Evolutionary conservation across 768 basidiomycete species (phyloP), one percentile per base, ranked within the genome.

Genomic region (Paxillus rubicundulus): DNA sequence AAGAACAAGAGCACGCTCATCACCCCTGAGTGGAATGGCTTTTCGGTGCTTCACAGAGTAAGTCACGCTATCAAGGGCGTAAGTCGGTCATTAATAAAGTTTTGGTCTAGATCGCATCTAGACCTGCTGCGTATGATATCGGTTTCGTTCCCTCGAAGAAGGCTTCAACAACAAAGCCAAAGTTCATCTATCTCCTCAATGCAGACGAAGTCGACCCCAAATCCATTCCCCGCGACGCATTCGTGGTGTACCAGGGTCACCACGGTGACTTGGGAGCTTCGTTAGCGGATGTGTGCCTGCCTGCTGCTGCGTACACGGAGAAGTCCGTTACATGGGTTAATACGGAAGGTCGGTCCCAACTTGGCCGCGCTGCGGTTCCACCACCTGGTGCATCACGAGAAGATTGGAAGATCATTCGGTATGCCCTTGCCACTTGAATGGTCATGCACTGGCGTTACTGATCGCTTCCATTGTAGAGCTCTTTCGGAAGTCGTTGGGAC

Each of bases 181-280:
- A 98, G 73, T 98, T 98, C 73, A 74, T 99, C 58, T 98, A 97
- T 74, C 86, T 99, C 46, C 82, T 99, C 52, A 95, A 95, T 68
- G 94, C 97, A 7, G 97, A 99, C 63, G 95, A 98, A 64, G 71
- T 98, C 49, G 84, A 94, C 67, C 88, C 92, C 37, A 81, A 83
- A 45, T 82, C 87, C 3, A 95, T 99, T 53, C 95, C 97, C 28
- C 75, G 81, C 51, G 82, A 92, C 61, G 93, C 96, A 3, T 98
- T 98, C 63, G 95, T 98, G 42, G 96, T 99, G 13, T 99, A 99
- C 70, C 97, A 98, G 65, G 97, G 97, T 33, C 95, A 98, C 70
- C 97, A 99, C 66, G 97, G 97, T 61, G 97, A 99, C 69, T 77
- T 92, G 49, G 96, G 97, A 33, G 97, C 97, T 3, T 91, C 93